These are phyloP conservation scores for Immersiporthe knoxdaviesiana DNA, from an alignment of 2,329 filamentous ascomycete species.

Conservation along the genomic window DNA sequence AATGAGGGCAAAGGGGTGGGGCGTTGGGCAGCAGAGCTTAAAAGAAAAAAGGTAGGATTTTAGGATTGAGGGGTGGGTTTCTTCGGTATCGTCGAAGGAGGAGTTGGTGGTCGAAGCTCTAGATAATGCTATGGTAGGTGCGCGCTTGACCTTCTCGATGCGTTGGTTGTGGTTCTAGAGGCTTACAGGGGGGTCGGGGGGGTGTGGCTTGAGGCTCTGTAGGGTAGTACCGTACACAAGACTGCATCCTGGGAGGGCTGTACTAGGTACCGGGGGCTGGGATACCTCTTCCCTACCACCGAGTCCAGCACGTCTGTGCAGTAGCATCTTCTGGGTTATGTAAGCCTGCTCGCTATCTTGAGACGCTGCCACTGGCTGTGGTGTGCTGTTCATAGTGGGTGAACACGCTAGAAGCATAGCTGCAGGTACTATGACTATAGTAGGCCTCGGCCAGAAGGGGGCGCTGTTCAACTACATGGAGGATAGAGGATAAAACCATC, in stretches of 20 bases:
- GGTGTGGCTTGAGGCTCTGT: background rate
- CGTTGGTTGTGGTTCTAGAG: background rate
- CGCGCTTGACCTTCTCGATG: background rate
- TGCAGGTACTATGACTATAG: too few relatives aligned
- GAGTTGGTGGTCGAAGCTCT: constrained; percentile 10
- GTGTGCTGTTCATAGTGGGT: background rate
- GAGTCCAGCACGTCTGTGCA: too few relatives aligned
- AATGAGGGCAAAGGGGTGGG: constrained; percentile 25
- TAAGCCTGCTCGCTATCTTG: background rate
- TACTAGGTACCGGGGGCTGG: background rate
- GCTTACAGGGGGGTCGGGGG: background rate
- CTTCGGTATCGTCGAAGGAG: background rate
- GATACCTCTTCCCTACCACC: background rate
- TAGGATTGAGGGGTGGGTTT: constrained; percentile 16
- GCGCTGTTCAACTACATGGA: background rate
- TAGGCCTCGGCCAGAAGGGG: background rate
- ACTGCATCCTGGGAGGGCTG: background rate
- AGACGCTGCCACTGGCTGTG: too few relatives aligned
- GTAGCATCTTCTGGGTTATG: background rate
- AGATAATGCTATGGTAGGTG: background rate
- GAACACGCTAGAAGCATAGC: background rate
- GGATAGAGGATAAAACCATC: background rate
- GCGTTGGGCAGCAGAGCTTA: constrained; percentile 28
- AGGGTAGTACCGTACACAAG: constrained; percentile 1
- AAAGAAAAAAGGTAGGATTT: constrained; percentile 11